Conservation (phyloP, 2,329 filamentous ascomycete genomes). For the Ascomycota sp. region DNA sequence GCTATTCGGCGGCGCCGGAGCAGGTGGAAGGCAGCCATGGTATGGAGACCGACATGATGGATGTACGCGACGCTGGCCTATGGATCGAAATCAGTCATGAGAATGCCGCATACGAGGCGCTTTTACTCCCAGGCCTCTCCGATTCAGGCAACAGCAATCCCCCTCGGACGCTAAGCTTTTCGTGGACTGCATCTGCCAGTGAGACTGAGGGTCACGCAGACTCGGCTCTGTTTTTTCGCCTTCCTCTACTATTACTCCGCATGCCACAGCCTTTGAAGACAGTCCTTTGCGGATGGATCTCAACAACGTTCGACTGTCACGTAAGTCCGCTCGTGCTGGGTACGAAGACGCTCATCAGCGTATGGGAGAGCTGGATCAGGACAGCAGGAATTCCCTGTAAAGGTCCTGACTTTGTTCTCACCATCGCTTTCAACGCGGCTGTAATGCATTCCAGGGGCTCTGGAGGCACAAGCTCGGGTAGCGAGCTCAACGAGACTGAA, state of each 20-base stretch:
- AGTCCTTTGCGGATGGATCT: conserved; percentile 29
- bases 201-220: conserved; percentile 2
- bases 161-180: background rate
- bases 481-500: conserved; percentile 4
- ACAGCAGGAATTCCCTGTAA: conserved; percentile 14
- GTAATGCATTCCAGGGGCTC: conserved; percentile 4
- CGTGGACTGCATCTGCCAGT: conserved; percentile 4
- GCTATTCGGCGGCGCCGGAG: conserved; percentile 7
- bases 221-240: conserved; percentile 17
- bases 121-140: conserved; percentile 23
- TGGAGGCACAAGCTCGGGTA: conserved; percentile 2
- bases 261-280: conserved; percentile 32
- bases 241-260: conserved; percentile 32
- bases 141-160: conserved; percentile 2
- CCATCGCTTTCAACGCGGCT: conserved; percentile 27
- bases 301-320: conserved; percentile 33
- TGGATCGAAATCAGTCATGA: conserved; percentile 33
- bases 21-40: conserved; percentile 3
- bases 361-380: conserved; percentile 31
- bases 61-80: conserved; percentile 11
- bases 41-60: conserved; percentile 2
- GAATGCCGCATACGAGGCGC: conserved; percentile 26
- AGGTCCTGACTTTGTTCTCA: conserved; percentile 25
- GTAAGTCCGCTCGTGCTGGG: conserved; percentile 28
- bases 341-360: conserved; percentile 25